These are phyloP conservation scores for Amanita jacksonii DNA, from an alignment of 768 basidiomycete species.

Conservation along the genomic window DNA sequence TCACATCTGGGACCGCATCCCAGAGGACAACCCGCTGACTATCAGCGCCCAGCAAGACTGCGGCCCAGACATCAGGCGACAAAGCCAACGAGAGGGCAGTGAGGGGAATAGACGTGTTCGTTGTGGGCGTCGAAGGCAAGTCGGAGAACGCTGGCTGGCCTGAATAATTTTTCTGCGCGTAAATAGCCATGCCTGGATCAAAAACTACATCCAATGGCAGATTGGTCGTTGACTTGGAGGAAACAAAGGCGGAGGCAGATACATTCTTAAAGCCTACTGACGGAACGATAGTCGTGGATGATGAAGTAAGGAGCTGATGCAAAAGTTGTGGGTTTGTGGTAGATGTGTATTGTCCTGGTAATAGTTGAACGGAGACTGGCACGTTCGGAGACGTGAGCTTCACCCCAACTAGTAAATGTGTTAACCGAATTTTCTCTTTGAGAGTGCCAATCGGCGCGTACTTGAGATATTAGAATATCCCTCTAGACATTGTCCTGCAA, in stretches of 20 bases:
- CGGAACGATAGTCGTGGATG: conserved; percentile 48
- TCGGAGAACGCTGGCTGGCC: conserved; percentile 52
- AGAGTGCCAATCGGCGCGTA: conserved; percentile 17
- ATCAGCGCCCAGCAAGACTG: conserved; percentile 38
- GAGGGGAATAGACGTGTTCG: conserved; percentile 41
- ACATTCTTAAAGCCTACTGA: conserved; percentile 58
- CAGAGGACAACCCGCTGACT: conserved; percentile 60
- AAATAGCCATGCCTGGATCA: conserved; percentile 56
- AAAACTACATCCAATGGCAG: conserved; percentile 60
- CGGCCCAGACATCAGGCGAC: conserved; percentile 60
- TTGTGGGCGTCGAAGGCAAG: conserved; percentile 40
- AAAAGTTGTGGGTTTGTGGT: conserved; percentile 65
- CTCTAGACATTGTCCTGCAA: conserved; percentile 85
- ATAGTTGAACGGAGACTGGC: conserved; percentile 46
- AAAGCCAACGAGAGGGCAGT: conserved; percentile 52
- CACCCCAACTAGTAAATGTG: conserved; percentile 48
- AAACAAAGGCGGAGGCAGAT: conserved; percentile 33
- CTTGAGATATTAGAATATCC: conserved; percentile 68
- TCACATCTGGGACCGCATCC: conserved; percentile 68
- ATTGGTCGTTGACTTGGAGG: not conserved
- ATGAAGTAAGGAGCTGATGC: conserved; percentile 55
- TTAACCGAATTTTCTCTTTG: conserved; percentile 10
- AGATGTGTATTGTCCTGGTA: conserved; percentile 69
- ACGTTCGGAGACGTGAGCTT: conserved; percentile 47
- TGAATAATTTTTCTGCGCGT: conserved; percentile 50